Evolutionary conservation across 1,284 basidiomycete genomes (phyloP).

Genomic region (Taiwanofungus camphoratus): DNA sequence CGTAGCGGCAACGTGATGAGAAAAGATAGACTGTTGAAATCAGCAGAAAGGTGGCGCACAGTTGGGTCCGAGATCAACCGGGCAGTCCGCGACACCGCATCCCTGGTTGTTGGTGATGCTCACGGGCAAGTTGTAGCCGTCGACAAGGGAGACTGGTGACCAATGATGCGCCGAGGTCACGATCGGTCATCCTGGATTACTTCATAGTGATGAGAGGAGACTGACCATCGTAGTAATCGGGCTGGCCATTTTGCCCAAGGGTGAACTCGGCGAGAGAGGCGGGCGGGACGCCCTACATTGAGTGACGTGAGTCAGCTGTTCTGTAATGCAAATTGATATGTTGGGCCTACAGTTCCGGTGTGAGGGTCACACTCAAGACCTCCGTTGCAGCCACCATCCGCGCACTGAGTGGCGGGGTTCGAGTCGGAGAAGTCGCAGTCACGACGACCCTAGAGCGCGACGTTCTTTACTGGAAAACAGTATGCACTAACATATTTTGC

Average conservation of each 20-base stretch:
- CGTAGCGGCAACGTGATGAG: not conserved
- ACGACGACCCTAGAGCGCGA: slow-evolving; percentile 35
- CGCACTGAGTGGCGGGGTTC: slow-evolving; percentile 36
- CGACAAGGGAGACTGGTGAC: slow-evolving; percentile 33
- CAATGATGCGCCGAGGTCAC: not conserved
- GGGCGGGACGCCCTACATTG: slow-evolving; percentile 35
- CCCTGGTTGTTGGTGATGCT: slow-evolving; percentile 35
- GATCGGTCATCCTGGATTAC: not conserved
- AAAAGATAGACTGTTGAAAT: not conserved
- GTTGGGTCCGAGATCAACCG: slow-evolving; percentile 36
- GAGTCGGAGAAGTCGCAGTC: slow-evolving; percentile 37
- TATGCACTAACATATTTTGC: slow-evolving; percentile 6
- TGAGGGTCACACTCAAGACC: slow-evolving; percentile 37
- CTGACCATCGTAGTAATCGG: slow-evolving; percentile 39
- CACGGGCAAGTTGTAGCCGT: slow-evolving; percentile 38
- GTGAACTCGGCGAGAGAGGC: slow-evolving; percentile 42
- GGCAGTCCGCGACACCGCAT: slow-evolving; percentile 36
- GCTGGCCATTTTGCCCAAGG: slow-evolving; percentile 23
- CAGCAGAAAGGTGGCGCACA: slow-evolving; percentile 19
- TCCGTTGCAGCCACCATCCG: slow-evolving; percentile 41
- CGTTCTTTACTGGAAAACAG: no score
- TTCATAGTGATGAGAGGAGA: not conserved
- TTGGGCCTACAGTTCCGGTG: slow-evolving; percentile 33
- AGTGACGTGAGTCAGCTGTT: not conserved
- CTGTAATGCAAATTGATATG: slow-evolving; percentile 19